Conservation (phyloP, 495 filamentous ascomycete genomes). For the Xylaria scruposa region DNA sequence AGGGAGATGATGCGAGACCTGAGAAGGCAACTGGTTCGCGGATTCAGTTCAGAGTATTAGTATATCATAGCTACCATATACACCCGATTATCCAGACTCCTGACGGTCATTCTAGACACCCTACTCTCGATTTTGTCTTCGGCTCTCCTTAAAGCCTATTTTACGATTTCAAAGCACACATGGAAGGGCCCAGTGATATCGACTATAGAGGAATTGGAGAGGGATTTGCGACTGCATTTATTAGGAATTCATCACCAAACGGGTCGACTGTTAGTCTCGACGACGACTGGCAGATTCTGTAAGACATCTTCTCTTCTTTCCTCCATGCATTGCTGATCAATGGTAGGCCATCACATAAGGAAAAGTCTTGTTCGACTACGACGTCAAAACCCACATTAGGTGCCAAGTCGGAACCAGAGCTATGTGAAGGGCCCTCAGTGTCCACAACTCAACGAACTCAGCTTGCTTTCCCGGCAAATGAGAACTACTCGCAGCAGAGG, state of each 20-base stretch:
- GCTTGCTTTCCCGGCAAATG: not conserved
- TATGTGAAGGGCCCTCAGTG: not conserved
- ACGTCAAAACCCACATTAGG: not conserved
- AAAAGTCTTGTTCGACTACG: not conserved
- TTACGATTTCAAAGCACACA: not conserved
- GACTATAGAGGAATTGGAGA: slow-evolving; percentile 24
- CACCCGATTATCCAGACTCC: not conserved
- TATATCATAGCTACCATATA: not conserved
- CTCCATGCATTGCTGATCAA: not conserved
- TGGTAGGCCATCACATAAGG: not conserved
- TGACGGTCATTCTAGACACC: not conserved
- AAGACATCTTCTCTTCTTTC: not conserved
- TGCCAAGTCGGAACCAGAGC: not conserved
- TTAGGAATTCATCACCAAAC: not conserved
- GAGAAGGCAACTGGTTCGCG: slow-evolving; percentile 21
- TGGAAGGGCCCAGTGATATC: slow-evolving; percentile 12
- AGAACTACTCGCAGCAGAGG: not conserved
- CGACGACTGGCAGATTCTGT: slow-evolving; percentile 4
- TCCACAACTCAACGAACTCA: not conserved
- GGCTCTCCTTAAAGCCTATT: not conserved
- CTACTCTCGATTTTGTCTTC: not conserved
- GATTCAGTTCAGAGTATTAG: not conserved
- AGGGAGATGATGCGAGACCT: not conserved
- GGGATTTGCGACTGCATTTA: not conserved
- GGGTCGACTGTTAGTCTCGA: not conserved